These are phyloP conservation scores for Pseudocercospora fijiensis DNA, from an alignment of 2,329 filamentous ascomycete species.

Conservation along the genomic window DNA sequence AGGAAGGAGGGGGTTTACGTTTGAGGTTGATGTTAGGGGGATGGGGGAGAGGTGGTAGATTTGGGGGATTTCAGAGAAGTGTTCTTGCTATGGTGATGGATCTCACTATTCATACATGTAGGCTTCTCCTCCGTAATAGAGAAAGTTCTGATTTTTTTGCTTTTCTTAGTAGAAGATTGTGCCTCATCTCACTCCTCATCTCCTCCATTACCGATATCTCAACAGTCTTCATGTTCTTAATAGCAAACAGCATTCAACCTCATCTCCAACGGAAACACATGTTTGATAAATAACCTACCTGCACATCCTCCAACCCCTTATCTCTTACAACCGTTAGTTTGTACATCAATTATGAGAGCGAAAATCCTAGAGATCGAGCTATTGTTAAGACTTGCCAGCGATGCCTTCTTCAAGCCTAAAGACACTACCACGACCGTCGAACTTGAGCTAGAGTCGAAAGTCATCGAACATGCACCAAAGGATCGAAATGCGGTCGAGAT, in stretches of 20 bases:
- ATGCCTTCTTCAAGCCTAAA: neutral
- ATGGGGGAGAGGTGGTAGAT: conserved; percentile 78
- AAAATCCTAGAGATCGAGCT: no score
- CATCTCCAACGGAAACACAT: conserved; percentile 13
- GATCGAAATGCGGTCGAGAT: neutral
- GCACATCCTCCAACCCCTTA: conserved; percentile 17
- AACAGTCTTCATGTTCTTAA: conserved; percentile 10
- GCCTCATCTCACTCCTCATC: conserved; percentile 16
- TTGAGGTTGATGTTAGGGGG: conserved; percentile 75
- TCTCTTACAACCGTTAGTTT: no score
- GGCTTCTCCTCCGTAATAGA: conserved; percentile 19
- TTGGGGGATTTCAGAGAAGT: neutral
- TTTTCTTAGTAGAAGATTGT: conserved; percentile 1
- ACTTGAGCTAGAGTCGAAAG: neutral
- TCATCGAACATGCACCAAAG: neutral
- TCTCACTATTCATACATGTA: conserved; percentile 4
- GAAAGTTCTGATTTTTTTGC: conserved; percentile 14
- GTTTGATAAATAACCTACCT: conserved; percentile 8
- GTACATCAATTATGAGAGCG: no score
- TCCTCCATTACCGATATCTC: neutral
- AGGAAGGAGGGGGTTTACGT: conserved; percentile 72
- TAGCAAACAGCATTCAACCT: conserved; percentile 12
- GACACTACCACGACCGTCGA: neutral
- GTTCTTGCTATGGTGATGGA: neutral
- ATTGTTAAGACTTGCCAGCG: no score